Percentiles rank a stretch among this genome's conserved stretches.
phyloP scores from a whole-genome alignment of 192 early-diverging fungal genomes.

The Umbelopsis ramanniana region DNA sequence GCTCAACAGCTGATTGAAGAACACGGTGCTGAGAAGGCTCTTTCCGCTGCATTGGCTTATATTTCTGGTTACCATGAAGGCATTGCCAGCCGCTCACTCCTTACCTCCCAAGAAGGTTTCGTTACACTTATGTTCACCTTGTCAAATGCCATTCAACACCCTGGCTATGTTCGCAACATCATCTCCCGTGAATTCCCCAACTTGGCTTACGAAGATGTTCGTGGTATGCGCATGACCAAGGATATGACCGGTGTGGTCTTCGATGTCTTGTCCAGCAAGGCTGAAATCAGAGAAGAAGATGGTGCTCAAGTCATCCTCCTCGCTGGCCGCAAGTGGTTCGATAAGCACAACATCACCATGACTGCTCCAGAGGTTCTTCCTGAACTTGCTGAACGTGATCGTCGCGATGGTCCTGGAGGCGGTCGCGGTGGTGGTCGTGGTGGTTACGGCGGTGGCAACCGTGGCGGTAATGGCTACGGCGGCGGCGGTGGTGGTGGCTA shows the following conservation, averaged over 20 bases:
- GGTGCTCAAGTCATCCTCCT: slow-evolving; percentile 49
- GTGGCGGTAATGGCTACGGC: slow-evolving; percentile 39
- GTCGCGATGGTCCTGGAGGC: slow-evolving; percentile 38
- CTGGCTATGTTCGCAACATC: slow-evolving; percentile 84
- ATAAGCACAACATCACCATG: slow-evolving; percentile 65
- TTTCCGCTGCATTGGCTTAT: slow-evolving; percentile 86
- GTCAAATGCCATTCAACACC: slow-evolving; percentile 71
- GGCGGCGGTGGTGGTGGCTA: slow-evolving; percentile 42
- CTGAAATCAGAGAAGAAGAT: slow-evolving; percentile 64
- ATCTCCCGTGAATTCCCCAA: slow-evolving; percentile 71
- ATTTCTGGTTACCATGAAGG: slow-evolving; percentile 87
- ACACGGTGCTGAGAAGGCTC: slow-evolving; percentile 73
- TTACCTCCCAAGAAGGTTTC: slow-evolving; percentile 81
- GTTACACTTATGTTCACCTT: slow-evolving; percentile 80
- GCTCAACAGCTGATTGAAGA: slow-evolving; percentile 75
- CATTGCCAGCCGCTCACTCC: slow-evolving; percentile 78
- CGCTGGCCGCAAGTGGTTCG: slow-evolving; percentile 73
- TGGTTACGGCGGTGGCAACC: slow-evolving; percentile 48
- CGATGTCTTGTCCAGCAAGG: slow-evolving; percentile 75
- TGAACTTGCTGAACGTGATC: slow-evolving; percentile 68
- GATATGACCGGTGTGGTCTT: slow-evolving; percentile 85
- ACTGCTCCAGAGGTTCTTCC: slow-evolving; percentile 78
- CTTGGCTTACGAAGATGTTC: slow-evolving; percentile 75
- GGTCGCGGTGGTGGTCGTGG: slow-evolving; percentile 48
- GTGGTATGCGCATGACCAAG: slow-evolving; percentile 81